Evolutionary conservation across 495 filamentous ascomycete genomes (phyloP), one percentile per base, ranked within the genome.

Genomic region (Chaetomium tenue): DNA sequence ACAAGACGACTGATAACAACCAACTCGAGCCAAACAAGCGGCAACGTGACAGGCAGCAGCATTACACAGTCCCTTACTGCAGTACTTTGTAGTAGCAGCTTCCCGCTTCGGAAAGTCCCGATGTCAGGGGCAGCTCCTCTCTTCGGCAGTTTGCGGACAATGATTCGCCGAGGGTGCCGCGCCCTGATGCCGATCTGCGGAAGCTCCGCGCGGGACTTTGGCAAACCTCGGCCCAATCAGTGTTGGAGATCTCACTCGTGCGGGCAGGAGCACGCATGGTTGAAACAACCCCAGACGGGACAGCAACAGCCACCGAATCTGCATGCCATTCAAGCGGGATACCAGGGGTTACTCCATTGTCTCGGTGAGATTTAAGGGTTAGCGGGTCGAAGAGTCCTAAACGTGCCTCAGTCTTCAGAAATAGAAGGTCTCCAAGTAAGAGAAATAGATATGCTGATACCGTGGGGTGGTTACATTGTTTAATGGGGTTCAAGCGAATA

Each of bases 91-190:
- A 20, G 9, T 9, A 50, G 46, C 5, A 56, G 51, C 60, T 63
- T 63, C 60, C 60, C 2, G 26, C 51, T 55, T 63, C 18, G 60
- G 60, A 55, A 55, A 33, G 23, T 7, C n/a, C 33, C 16, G n/a
- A 51, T 18, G 51, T 47, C 11, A 61, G 60, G 60, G 48, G 37
- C 48, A 53, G 33, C 23, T 15, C 6, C 15, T 9, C 5, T 7
- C 37, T 16, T 48, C 51, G 11, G n/a, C 37, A 53, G 4, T 25
- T 42, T 60, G 58, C 15, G 44, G 28, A 18, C 46, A 4, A 28
- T 52, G 26, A 60, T 60, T 60, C 57, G 57, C 22, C 18, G 25
- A 47, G 2, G n/a, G 26, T 26, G 23, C n/a, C 44, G 25, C 30
- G 46, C 60, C 16, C 33, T 18, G 22, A 42, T 12, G n/a, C 11